Evolutionary conservation across 805 yeast species (phyloP), one percentile per base, ranked within the genome.

Genomic region (Helenozyma baotianmanensis): DNA sequence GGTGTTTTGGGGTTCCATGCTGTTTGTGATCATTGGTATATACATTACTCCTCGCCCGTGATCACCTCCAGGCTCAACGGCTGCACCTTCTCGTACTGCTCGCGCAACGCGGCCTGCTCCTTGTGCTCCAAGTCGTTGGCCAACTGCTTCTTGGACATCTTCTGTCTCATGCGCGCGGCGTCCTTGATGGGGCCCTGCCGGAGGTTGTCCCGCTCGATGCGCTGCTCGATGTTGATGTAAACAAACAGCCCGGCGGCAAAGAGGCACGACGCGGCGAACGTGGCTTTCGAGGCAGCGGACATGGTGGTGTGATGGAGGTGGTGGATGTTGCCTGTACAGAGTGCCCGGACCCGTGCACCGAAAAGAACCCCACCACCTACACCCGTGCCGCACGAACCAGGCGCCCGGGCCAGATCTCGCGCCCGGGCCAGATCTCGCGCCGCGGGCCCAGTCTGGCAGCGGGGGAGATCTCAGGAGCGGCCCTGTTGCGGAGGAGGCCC

Each of bases 171-270:
- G 37, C 94, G 64, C 39, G 68, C 75, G 2, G 88, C 87, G 54
- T 86, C 96, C 48, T 83, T 83, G 48, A 83, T 76, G 4, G 95
- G 95, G 1, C 96, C 96, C 47, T 76, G 84, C 49, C 82, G 80
- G 28, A 85, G 63, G 2, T 82, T 80, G 13, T 75, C 79, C 49
- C 86, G 70, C 53, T 86, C 95, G 40, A 72, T 59, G 23, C 72
- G 72, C 47, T 87, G 94, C 27, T 81, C 70, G 36, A 69, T 70
- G 57, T 81, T 84, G 27, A 86, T 90, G 51, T 80, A 83, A 4
- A 73, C 57, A 14, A 81, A 77, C 0, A 92, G 72, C 2, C 70
- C 73, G 0, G 65, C 76, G 2, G 86, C 77, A 30, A 76, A 61
- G 1, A 69, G 46, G 16, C 77, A 64, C 11, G 86, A 69, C 9